These are phyloP conservation scores for Neoboletus brunneissimus DNA, from an alignment of 768 basidiomycete species.

Conservation along the genomic window DNA sequence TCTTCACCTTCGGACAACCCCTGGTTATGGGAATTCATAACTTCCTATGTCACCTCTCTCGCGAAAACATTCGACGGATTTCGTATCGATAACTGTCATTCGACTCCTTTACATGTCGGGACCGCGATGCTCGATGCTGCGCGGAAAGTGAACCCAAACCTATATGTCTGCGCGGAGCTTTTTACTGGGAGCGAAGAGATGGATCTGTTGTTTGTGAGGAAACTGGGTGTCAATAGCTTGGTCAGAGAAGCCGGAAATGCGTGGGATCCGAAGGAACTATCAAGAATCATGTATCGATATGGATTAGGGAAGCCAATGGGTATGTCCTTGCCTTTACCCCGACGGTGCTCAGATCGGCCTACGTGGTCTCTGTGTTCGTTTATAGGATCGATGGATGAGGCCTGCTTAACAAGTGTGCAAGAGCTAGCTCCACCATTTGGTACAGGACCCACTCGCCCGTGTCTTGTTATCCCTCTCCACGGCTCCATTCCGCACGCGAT, in stretches of 20 bases:
- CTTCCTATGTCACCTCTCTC: conserved; percentile 73
- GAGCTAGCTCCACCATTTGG: conserved; percentile 82
- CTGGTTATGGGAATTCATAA: conserved; percentile 94
- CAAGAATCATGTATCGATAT: conserved; percentile 81
- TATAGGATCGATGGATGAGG: conserved; percentile 88
- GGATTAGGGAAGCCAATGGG: conserved; percentile 94
- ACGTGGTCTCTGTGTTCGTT: background rate
- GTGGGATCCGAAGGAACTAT: conserved; percentile 86
- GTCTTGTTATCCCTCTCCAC: conserved; percentile 73
- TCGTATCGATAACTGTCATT: conserved; percentile 98
- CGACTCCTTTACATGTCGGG: conserved; percentile 96
- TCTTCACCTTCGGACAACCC: conserved; percentile 76
- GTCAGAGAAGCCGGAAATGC: conserved; percentile 95
- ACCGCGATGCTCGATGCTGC: conserved; percentile 90
- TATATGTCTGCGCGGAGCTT: conserved; percentile 97
- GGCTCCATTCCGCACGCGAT: conserved; percentile 91
- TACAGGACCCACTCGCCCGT: conserved; percentile 72
- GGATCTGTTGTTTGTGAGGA: conserved; percentile 88
- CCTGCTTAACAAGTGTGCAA: conserved; percentile 72
- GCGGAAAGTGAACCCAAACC: conserved; percentile 79
- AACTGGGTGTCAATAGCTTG: conserved; percentile 89
- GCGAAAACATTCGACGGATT: conserved; percentile 91
- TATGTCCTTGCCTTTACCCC: conserved; percentile 30
- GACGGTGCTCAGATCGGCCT: background rate
- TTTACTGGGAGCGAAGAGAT: conserved; percentile 95